Conservation (phyloP, 139 green algal species). For the Spirogloea muscicola region DNA sequence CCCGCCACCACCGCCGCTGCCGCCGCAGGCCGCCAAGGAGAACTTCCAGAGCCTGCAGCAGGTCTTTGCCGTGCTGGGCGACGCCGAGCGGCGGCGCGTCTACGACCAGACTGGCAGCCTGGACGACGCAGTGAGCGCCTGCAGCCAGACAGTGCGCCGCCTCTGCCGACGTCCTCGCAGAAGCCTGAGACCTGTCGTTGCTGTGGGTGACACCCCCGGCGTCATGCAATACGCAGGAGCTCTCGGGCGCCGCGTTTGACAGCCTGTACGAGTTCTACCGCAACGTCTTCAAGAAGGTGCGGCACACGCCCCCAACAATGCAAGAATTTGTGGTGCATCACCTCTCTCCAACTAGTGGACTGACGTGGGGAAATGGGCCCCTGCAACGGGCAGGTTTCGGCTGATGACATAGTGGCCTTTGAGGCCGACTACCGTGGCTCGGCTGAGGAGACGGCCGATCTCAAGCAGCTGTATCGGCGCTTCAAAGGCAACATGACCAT, state of each 20-base stretch:
- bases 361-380: too few relatives aligned
- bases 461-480: conserved; percentile 68
- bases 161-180: too few relatives aligned
- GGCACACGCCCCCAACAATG: too few relatives aligned
- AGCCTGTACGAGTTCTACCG: conserved; percentile 77
- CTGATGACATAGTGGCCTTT: conserved; percentile 64
- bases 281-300: conserved; percentile 60
- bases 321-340: too few relatives aligned
- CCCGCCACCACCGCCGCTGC: too few relatives aligned
- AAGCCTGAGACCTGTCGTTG: neutral
- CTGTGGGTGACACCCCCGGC: neutral
- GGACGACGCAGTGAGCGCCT: conserved; percentile 59
- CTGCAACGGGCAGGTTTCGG: conserved; percentile 53
- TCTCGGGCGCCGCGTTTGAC: conserved; percentile 58
- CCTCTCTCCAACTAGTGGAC: too few relatives aligned
- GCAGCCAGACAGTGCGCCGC: too few relatives aligned
- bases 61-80: conserved; percentile 77
- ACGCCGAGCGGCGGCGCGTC: conserved; percentile 76
- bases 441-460: conserved; percentile 67
- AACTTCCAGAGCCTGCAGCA: conserved; percentile 88
- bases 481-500: conserved; percentile 76
- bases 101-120: conserved; percentile 85
- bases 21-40: conserved; percentile 56
- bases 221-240: conserved; percentile 12
- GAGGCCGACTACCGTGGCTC: conserved; percentile 65